Evolutionary conservation across 2,329 filamentous ascomycete genomes (phyloP), one percentile per base, ranked within the genome.

Genomic region (Diplodia seriata): DNA sequence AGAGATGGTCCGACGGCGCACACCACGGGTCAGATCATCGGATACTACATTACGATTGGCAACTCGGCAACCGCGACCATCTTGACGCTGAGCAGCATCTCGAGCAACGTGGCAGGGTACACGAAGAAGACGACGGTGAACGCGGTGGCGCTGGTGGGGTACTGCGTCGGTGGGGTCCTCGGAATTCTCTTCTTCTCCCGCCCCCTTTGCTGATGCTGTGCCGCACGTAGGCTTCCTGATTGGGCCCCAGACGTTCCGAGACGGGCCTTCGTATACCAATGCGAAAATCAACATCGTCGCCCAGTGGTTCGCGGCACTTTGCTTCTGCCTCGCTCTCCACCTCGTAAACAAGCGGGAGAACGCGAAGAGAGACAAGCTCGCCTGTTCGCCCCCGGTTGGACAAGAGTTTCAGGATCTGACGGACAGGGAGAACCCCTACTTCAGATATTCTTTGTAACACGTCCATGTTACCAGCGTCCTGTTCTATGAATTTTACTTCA

Each of bases 111-210:
- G 14, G 56, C 56, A 11, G 56, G 56, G 6, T 43, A 61, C 40
- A 61, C 38, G 20, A 61, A 61, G 56, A 61, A 61, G 38, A 61
- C 56, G 18, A 61, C 56, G 26, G 56, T 61, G 18, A 61, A 61
- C 23, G 38, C 56, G 15, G 40, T 61, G 6, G 38, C 56, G 26
- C 40, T 61, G 23, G 56, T 50, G 4, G 56, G 56, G 18, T 61
- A 61, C 26, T 61, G 56, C 11, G 23, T 61, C 12, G 56, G 56
- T 61, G 11, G n/a, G 56, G 14, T 1, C 6, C 55, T 5, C 36
- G 9, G 2, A 18, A 3, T 2, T 23, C 0, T 1, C 3, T 20
- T 11, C 15, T 9, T 18, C 12, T 1, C 8, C 26, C 26, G 26
- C 26, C 26, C 26, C 0, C 26, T 26, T 26, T 55, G 20, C 55